Percentiles rank a stretch among this genome's conserved stretches.
Evolutionary conservation across 2,329 filamentous ascomycete species (phyloP).

Genomic region (Colletotrichum godetiae): DNA sequence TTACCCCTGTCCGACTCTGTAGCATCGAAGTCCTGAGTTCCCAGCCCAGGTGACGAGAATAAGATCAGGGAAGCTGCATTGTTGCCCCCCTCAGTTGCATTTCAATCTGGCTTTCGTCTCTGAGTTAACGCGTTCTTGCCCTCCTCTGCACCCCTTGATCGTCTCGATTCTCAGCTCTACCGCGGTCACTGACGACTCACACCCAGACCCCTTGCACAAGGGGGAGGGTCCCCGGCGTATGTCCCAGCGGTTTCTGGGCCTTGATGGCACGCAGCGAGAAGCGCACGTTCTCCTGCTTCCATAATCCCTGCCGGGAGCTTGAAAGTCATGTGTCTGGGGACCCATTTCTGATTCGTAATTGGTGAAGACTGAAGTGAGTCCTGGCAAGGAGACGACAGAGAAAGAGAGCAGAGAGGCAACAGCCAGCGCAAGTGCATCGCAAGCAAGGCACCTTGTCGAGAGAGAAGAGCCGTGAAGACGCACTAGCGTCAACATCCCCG

Average conservation of each 20-base stretch:
- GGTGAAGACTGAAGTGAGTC: neutral
- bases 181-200: neutral
- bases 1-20: slow-evolving; percentile 4
- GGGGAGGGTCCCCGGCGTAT: slow-evolving; percentile 3
- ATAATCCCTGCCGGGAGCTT: slow-evolving; percentile 18
- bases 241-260: slow-evolving; percentile 7
- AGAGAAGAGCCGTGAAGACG: neutral
- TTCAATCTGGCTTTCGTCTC: neutral
- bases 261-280: slow-evolving; percentile 19
- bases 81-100: neutral
- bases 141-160: neutral
- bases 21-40: neutral
- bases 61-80: neutral
- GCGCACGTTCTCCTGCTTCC: slow-evolving; percentile 27
- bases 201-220: slow-evolving; percentile 2
- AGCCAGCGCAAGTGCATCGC: neutral
- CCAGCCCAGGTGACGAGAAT: neutral
- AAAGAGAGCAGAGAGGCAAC: slow-evolving; percentile 9
- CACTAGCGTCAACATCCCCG: neutral
- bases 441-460: neutral
- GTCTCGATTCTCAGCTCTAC: neutral
- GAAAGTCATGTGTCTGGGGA: slow-evolving; percentile 21
- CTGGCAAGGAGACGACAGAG: slow-evolving; percentile 3
- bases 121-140: neutral
- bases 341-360: slow-evolving; percentile 10